Evolutionary conservation across 1,139 yeast genomes (phyloP).

Genomic region (Pichia sp.): DNA sequence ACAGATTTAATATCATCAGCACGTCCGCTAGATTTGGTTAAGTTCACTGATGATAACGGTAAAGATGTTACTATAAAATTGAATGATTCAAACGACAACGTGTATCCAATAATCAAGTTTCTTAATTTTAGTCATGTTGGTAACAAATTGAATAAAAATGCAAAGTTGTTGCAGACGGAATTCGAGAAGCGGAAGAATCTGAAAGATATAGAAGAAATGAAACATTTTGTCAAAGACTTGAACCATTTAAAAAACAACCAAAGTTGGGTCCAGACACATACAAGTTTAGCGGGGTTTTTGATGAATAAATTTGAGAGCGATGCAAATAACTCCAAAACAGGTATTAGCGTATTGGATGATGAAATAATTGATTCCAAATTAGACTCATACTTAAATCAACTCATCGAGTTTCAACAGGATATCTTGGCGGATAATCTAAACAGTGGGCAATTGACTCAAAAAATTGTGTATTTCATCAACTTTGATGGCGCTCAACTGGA

Average conservation of each 20-base stretch:
- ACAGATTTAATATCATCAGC: slow-evolving; percentile 1
- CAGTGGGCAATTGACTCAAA: not conserved
- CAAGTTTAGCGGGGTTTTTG: slow-evolving; percentile 63
- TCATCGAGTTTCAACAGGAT: slow-evolving; percentile 68
- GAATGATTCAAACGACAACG: slow-evolving; percentile 7
- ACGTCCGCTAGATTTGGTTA: not conserved
- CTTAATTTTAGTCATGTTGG: slow-evolving; percentile 81
- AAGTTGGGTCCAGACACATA: slow-evolving; percentile 64
- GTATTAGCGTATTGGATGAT: slow-evolving; percentile 19
- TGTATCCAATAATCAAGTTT: slow-evolving; percentile 41
- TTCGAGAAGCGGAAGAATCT: slow-evolving; percentile 57
- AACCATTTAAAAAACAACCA: slow-evolving; percentile 64
- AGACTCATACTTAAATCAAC: slow-evolving; percentile 36
- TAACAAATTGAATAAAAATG: slow-evolving; percentile 57
- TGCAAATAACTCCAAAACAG: slow-evolving; percentile 4
- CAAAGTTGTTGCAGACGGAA: slow-evolving; percentile 61
- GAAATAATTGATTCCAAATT: slow-evolving; percentile 4
- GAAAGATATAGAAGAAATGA: slow-evolving; percentile 57
- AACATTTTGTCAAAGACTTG: slow-evolving; percentile 61
- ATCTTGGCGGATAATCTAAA: slow-evolving; percentile 50
- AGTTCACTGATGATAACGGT: not conserved
- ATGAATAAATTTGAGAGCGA: slow-evolving; percentile 38
- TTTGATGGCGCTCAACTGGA: slow-evolving; percentile 40
- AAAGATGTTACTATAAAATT: not conserved
- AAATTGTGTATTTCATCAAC: slow-evolving; percentile 22